These are phyloP conservation scores for Xylariaceae sp. DNA, from an alignment of 2,329 filamentous ascomycete species.

Conservation along the genomic window DNA sequence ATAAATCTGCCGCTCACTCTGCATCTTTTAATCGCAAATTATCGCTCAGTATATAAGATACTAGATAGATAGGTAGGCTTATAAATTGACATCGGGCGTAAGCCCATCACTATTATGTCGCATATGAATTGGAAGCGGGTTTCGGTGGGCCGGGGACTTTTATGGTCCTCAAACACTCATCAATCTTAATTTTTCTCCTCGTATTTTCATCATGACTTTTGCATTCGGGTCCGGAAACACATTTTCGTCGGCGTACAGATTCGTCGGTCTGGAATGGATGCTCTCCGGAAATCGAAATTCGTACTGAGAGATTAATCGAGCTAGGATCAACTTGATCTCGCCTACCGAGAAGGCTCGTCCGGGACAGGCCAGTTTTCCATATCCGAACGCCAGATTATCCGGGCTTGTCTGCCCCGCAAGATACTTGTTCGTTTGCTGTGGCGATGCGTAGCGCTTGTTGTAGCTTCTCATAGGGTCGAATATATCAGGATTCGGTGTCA, in stretches of 20 bases:
- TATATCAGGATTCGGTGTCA: conserved; percentile 14
- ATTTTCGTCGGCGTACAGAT: conserved; percentile 18
- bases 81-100: too few species aligned
- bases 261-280: not conserved
- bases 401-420: conserved; percentile 14
- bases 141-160: too few species aligned
- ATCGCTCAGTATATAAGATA: too few species aligned
- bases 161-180: too few species aligned
- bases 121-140: too few species aligned
- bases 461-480: conserved; percentile 31
- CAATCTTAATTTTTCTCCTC: too few species aligned
- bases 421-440: conserved; percentile 9
- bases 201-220: conserved; percentile 22
- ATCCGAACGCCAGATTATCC: conserved; percentile 25
- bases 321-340: conserved; percentile 27
- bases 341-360: conserved; percentile 18
- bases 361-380: conserved; percentile 26
- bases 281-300: conserved; percentile 10
- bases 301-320: conserved; percentile 8
- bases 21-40: too few species aligned
- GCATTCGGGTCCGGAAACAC: conserved; percentile 18
- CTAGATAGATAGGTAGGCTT: too few species aligned
- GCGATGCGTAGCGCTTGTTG: conserved; percentile 18
- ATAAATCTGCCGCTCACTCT: too few species aligned
- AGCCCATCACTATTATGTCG: too few species aligned